These are phyloP conservation scores for Podila epigama DNA, from an alignment of 192 early-diverging fungal species.

Conservation along the genomic window DNA sequence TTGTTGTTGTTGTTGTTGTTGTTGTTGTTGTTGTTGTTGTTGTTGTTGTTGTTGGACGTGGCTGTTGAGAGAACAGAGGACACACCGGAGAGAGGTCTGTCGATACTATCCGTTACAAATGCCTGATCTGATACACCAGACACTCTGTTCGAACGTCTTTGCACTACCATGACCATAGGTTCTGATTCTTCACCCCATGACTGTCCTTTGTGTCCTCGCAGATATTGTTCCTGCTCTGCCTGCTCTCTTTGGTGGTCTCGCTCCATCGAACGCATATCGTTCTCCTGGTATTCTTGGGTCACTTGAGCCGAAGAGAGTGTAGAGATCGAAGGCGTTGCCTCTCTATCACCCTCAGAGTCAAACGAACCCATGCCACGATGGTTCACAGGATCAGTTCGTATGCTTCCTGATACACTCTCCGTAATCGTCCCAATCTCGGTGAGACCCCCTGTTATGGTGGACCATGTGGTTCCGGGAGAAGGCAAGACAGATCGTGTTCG, in stretches of 20 bases:
- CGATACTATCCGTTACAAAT: conserved; percentile 8
- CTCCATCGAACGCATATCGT: conserved; percentile 17
- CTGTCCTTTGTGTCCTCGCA: too few species aligned
- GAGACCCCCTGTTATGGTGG: conserved; percentile 2
- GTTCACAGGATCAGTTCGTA: background rate
- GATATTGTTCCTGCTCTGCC: too few species aligned
- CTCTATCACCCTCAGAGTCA: conserved; percentile 19
- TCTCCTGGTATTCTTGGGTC: conserved; percentile 4
- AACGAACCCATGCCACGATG: conserved; percentile 5
- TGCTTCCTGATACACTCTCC: conserved; percentile 3
- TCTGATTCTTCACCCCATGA: background rate
- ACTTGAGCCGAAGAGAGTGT: conserved; percentile 20
- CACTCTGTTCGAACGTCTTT: conserved; percentile 26
- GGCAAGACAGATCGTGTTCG: background rate
- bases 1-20: too few species aligned
- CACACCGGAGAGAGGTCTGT: conserved; percentile 9
- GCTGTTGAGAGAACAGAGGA: conserved; percentile 14
- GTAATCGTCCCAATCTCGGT: conserved; percentile 17
- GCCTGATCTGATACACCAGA: conserved; percentile 32
- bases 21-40: too few species aligned
- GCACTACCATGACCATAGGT: conserved; percentile 19
- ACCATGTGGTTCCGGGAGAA: conserved; percentile 15
- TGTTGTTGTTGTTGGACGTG: background rate
- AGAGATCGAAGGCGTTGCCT: conserved; percentile 6
- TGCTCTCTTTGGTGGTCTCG: background rate